Evolutionary conservation across 148 eudicot species (phyloP).

Genomic region (Fallopia convolvulus): DNA sequence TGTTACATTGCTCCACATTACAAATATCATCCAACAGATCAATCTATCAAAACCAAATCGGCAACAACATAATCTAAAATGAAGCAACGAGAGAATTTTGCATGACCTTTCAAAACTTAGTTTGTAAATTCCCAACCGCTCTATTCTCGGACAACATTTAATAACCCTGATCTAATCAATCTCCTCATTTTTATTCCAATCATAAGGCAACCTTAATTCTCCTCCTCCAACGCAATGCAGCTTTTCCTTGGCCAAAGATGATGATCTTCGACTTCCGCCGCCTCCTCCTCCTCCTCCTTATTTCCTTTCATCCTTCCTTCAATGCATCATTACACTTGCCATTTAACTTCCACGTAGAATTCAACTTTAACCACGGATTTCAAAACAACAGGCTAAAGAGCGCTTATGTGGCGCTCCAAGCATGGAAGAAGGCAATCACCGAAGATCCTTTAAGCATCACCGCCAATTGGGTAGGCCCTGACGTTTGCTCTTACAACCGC

Average conservation of each 20-base stretch:
- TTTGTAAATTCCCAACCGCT: neutral
- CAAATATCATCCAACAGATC: neutral
- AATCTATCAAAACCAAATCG: neutral
- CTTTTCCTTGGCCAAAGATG: neutral
- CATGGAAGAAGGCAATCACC: slow-evolving; percentile 13
- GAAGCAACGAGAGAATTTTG: neutral
- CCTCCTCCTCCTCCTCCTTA: neutral
- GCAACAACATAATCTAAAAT: neutral
- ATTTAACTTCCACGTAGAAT: neutral
- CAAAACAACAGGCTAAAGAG: slow-evolving; percentile 3
- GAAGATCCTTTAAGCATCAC: slow-evolving; percentile 11
- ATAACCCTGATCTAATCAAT: neutral
- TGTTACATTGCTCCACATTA: neutral
- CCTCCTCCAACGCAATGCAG: neutral
- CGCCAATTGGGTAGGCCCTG: slow-evolving; percentile 10
- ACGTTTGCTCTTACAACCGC: slow-evolving; percentile 15
- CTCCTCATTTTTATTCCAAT: neutral
- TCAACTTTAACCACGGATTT: neutral
- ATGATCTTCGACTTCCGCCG: neutral
- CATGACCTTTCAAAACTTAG: neutral
- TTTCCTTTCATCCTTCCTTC: neutral
- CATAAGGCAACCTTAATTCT: neutral
- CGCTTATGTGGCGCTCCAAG: slow-evolving; percentile 15
- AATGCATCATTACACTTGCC: neutral
- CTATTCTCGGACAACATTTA: neutral